Evolutionary conservation across 345 rosid genomes (phyloP), one percentile per base, ranked within the genome.

Genomic region (Arabidopsis suecica): DNA sequence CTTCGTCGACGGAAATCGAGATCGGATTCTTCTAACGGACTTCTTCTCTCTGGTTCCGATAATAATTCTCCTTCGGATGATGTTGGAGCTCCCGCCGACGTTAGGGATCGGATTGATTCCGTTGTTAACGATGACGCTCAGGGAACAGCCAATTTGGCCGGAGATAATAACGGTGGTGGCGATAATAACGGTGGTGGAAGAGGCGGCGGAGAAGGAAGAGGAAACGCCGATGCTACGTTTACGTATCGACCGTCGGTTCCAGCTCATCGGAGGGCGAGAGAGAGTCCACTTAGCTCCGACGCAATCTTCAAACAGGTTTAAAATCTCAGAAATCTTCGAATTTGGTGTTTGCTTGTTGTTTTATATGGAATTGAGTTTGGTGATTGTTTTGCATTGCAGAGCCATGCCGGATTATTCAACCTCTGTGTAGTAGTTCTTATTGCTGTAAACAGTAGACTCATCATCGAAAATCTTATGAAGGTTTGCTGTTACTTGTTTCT

Each of bases 321-420:
- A 4, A 56, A 63, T 22, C 59, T 61, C 30, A 22, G 28, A 10
- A 65, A 13, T 62, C 41, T 55, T 23, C 6, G 5, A 57, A 30
- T 6, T 56, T 22, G 63, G 41, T 55, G 23, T 5, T 30, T 30
- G 11, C 45, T 49, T 48, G n/a, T 4, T 6, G 30, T 10, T 23
- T 10, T 25, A 9, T 38, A 14, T 69, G 74, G 25, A 3, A 3
- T 62, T 25, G 37, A 69, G 23, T 44, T 55, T 62, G 50, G 51
- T 78, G 57, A 16, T 72, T 23, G 11, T 40, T 51, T 41, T 50
- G 16, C 30, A 40, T 78, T 79, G 75, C 89, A 96, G 99, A 96
- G 99, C 74, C 99, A 96, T 79, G 99, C 99, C 6, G 99, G 98
- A 60, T 88, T 96, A 45, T 93, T 93, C 84, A 95, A 95, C 80